Conservation (phyloP, 768 basidiomycete genomes). For the Mycena venus region DNA sequence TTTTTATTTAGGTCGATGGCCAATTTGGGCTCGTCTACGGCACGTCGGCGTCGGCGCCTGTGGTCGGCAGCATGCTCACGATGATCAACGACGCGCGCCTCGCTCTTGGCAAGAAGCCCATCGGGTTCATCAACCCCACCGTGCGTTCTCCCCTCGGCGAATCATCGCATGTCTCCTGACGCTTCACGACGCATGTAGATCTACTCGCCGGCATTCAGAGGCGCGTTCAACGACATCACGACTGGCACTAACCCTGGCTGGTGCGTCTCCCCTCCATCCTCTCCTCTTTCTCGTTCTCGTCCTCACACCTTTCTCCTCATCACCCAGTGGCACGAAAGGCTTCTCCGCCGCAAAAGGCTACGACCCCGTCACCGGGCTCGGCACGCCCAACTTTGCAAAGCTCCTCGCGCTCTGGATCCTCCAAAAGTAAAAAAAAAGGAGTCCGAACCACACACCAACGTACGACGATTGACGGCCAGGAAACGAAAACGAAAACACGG, state of each 20-base stretch:
- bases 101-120: constrained; percentile 51
- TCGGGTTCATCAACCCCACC: constrained; percentile 64
- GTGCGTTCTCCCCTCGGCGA: not conserved
- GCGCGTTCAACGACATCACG: constrained; percentile 64
- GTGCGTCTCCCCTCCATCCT: not conserved
- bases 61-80: constrained; percentile 62
- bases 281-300: not conserved
- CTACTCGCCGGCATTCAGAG: constrained; percentile 55
- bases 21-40: constrained; percentile 57
- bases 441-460: too few species aligned
- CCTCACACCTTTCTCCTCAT: not conserved
- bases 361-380: constrained; percentile 66
- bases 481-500: not conserved
- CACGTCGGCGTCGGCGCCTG: constrained; percentile 64
- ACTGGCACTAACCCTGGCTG: constrained; percentile 61
- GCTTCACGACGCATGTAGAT: constrained; percentile 48
- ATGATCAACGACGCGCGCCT: constrained; percentile 68
- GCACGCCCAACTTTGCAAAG: constrained; percentile 57
- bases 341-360: constrained; percentile 51
- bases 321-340: constrained; percentile 41
- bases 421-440: not conserved
- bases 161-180: not conserved
- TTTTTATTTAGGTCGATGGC: constrained; percentile 46
- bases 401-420: constrained; percentile 51
- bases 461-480: too few species aligned